phyloP scores from a whole-genome alignment of 2,329 filamentous ascomycete genomes.

The Fusarium sp. region DNA sequence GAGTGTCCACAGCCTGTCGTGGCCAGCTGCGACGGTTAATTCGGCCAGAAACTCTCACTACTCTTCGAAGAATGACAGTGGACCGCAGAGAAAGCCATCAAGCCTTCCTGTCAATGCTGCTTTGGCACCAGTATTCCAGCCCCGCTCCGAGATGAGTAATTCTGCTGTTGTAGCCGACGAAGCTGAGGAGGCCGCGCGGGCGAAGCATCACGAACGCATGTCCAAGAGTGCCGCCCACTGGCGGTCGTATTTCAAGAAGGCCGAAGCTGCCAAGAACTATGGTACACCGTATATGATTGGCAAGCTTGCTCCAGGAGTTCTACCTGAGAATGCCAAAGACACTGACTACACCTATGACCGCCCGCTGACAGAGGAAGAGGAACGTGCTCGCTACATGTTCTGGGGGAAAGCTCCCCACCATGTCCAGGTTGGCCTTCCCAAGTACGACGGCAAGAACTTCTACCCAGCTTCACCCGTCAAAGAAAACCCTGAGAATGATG shows the following conservation, averaged over 20 bases:
- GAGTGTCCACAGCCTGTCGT: constrained; percentile 50
- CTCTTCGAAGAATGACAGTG: constrained; percentile 41
- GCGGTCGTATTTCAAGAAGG: constrained; percentile 43
- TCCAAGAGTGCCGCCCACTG: constrained; percentile 37
- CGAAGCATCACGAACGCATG: constrained; percentile 19
- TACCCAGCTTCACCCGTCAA: constrained; percentile 71
- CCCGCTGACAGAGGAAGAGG: constrained; percentile 71
- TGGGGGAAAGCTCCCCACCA: constrained; percentile 71
- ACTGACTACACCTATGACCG: constrained; percentile 69
- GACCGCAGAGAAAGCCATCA: constrained; percentile 54
- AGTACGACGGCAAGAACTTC: constrained; percentile 76
- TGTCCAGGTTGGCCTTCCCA: constrained; percentile 68
- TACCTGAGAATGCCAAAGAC: constrained; percentile 58
- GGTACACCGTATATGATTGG: constrained; percentile 69
- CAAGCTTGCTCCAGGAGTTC: constrained; percentile 61
- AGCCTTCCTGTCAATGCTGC: constrained; percentile 63
- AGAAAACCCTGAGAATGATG: constrained; percentile 37
- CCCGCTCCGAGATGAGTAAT: constrained; percentile 51
- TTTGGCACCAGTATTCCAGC: constrained; percentile 65
- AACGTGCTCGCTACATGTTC: constrained; percentile 71
- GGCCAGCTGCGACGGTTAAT: constrained; percentile 45
- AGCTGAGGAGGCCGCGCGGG: constrained; percentile 17
- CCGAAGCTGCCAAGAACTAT: constrained; percentile 26
- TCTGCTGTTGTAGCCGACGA: constrained; percentile 35
- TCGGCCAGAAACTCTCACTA: constrained; percentile 39